These are phyloP conservation scores for Cordyceps tenuipes DNA, from an alignment of 2,329 filamentous ascomycete species.

Conservation along the genomic window DNA sequence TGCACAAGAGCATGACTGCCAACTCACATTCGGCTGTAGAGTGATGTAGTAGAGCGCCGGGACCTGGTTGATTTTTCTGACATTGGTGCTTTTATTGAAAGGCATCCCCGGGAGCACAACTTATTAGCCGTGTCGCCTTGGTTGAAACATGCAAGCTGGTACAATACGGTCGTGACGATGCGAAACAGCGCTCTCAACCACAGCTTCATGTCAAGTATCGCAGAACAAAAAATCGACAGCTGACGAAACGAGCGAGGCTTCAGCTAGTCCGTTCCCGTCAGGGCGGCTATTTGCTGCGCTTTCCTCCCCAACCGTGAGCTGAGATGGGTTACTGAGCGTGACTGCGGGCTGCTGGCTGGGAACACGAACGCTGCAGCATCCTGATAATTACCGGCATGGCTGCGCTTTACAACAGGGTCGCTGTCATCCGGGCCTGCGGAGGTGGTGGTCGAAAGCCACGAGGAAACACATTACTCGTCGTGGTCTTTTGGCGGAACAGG, in stretches of 20 bases:
- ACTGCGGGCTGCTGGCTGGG: background rate
- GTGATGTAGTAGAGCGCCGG: background rate
- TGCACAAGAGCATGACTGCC: background rate
- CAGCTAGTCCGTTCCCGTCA: too few relatives aligned
- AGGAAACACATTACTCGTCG: background rate
- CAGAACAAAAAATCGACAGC: background rate
- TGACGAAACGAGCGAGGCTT: background rate
- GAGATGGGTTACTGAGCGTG: too few relatives aligned
- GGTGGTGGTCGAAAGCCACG: background rate
- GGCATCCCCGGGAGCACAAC: background rate
- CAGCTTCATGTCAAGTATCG: background rate
- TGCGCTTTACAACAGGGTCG: background rate
- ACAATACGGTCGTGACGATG: background rate
- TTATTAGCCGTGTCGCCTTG: background rate
- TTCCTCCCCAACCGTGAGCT: background rate
- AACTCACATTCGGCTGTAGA: background rate
- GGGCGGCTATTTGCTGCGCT: background rate
- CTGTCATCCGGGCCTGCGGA: background rate
- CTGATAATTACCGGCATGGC: conserved; percentile 1
- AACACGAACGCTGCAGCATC: background rate
- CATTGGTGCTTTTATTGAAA: background rate
- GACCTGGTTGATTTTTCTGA: background rate
- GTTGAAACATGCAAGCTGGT: background rate
- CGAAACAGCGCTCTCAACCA: background rate
- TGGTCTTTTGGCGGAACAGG: background rate